Percentiles rank a stretch among this genome's conserved stretches.
phyloP scores from a whole-genome alignment of 331 rosid genomes.

The Telfairia occidentalis region DNA sequence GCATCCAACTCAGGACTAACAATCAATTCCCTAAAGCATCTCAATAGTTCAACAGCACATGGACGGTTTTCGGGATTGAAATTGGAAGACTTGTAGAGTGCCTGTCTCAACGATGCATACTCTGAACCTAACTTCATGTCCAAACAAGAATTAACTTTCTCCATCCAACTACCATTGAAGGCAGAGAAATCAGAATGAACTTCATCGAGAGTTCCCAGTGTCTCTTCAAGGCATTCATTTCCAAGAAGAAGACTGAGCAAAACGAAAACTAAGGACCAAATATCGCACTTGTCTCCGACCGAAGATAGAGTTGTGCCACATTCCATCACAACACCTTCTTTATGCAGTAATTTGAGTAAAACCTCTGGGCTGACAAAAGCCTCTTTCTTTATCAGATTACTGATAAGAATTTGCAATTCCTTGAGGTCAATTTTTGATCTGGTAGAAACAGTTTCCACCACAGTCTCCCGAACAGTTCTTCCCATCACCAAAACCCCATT shows the following conservation, averaged over 20 bases:
- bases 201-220: conserved; percentile 24
- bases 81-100: conserved; percentile 45
- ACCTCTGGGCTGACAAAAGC: conserved; percentile 52
- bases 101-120: conserved; percentile 31
- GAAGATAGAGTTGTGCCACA: conserved; percentile 23
- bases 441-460: conserved; percentile 24
- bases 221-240: conserved; percentile 24
- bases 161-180: conserved; percentile 39
- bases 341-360: conserved; percentile 38
- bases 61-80: conserved; percentile 55
- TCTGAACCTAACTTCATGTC: conserved; percentile 42
- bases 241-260: conserved; percentile 50
- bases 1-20: conserved; percentile 38
- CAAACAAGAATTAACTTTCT: conserved; percentile 40
- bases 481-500: conserved; percentile 47
- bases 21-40: conserved; percentile 45
- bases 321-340: conserved; percentile 22
- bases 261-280: conserved; percentile 64
- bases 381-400: conserved; percentile 24
- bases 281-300: conserved; percentile 47
- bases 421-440: conserved; percentile 2
- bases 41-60: conserved; percentile 43
- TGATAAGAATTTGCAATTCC: conserved; percentile 21
- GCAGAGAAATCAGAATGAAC: conserved; percentile 22
- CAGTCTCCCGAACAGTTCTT: conserved; percentile 25